Evolutionary conservation across 2,329 filamentous ascomycete species (phyloP).

Genomic region (Juglanconis sp.): DNA sequence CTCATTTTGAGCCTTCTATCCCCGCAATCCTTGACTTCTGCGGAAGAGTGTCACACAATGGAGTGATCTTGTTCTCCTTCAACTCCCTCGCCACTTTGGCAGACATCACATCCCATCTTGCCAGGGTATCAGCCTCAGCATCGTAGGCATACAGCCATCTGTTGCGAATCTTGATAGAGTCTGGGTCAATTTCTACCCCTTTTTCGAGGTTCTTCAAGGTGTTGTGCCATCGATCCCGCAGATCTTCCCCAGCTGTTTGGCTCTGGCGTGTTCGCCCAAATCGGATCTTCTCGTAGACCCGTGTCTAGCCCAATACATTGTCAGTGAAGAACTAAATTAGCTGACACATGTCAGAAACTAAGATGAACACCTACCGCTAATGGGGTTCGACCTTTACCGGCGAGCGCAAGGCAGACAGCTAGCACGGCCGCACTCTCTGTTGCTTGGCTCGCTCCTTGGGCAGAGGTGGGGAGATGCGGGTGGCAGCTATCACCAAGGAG

Average conservation of each 20-base stretch:
- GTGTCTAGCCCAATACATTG: conserved; percentile 27
- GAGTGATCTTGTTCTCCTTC: conserved; percentile 33
- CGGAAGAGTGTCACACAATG: conserved; percentile 27
- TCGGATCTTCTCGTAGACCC: conserved; percentile 41
- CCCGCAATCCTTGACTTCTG: not conserved
- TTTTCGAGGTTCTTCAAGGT: conserved; percentile 38
- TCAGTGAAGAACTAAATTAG: not conserved
- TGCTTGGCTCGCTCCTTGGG: conserved; percentile 52
- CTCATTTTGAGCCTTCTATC: not conserved
- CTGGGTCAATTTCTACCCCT: conserved; percentile 41
- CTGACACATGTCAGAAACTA: not conserved
- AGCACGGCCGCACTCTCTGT: conserved; percentile 49
- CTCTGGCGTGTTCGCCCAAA: conserved; percentile 37
- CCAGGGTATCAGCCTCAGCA: conserved; percentile 40
- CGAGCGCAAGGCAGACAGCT: conserved; percentile 41
- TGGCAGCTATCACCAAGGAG: conserved; percentile 53
- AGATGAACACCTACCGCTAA: conserved; percentile 30
- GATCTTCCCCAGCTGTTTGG: conserved; percentile 41
- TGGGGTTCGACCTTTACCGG: conserved; percentile 36
- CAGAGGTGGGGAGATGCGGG: conserved; percentile 50
- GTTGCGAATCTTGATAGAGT: conserved; percentile 45
- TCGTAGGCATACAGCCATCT: conserved; percentile 45
- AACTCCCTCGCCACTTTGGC: conserved; percentile 33
- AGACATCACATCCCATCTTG: conserved; percentile 40
- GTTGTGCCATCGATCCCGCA: conserved; percentile 42